Evolutionary conservation across 202 grass and related monocot genomes (phyloP).

Genomic region (Cymbopogon flexuosus): DNA sequence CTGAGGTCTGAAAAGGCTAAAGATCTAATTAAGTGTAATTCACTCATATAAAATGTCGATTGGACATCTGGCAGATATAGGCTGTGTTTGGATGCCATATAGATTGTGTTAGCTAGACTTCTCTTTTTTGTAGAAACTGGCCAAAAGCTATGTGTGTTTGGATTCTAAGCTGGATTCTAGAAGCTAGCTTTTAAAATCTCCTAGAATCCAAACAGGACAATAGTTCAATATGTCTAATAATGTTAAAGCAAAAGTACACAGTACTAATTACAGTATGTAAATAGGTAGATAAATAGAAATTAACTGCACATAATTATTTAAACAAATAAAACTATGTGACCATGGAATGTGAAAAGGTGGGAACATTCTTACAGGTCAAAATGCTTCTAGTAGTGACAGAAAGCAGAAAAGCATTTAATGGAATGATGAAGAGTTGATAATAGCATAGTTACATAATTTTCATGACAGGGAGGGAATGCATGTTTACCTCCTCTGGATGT

Average conservation of each 20-base stretch:
- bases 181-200: neutral
- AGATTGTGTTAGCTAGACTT: neutral
- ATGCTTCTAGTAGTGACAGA: neutral
- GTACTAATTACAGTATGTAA: neutral
- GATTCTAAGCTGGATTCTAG: neutral
- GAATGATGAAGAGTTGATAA: neutral
- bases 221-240: neutral
- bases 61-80: neutral
- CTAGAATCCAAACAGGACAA: neutral
- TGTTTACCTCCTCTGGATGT: slow-evolving; percentile 88
- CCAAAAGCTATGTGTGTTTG: neutral
- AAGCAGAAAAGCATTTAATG: neutral
- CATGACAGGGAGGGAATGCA: neutral
- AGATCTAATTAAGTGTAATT: neutral
- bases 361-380: neutral
- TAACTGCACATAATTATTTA: neutral
- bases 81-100: neutral
- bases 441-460: neutral
- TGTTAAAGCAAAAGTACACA: neutral
- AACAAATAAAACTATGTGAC: neutral
- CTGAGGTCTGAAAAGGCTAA: neutral
- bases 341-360: neutral
- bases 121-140: neutral
- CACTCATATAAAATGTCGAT: neutral
- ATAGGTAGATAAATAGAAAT: neutral